phyloP scores from a whole-genome alignment of 1,139 yeast species.

The Candida albicans region DNA sequence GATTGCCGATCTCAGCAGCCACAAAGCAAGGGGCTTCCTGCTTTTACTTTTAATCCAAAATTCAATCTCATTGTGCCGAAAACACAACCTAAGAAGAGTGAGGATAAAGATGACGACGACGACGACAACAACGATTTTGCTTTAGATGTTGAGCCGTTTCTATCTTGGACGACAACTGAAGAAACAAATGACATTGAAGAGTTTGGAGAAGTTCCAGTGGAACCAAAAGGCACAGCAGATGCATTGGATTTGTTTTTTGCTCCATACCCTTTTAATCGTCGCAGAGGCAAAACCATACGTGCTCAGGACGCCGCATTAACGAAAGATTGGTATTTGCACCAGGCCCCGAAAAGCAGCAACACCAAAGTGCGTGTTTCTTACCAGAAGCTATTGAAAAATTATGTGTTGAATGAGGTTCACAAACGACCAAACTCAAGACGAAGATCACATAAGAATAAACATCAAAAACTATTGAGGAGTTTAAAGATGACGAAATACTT shows the following conservation, averaged over 20 bases:
- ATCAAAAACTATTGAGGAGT: conserved; percentile 61
- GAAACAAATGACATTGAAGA: conserved; percentile 34
- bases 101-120: conserved; percentile 11
- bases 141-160: conserved; percentile 47
- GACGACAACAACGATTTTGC: conserved; percentile 29
- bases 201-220: conserved; percentile 19
- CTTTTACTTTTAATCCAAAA: conserved; percentile 54
- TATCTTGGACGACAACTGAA: conserved; percentile 10
- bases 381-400: conserved; percentile 77
- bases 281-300: conserved; percentile 69
- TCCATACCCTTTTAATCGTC: conserved; percentile 79
- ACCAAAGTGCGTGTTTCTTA: conserved; percentile 82
- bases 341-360: conserved; percentile 59
- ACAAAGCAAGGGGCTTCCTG: conserved; percentile 45
- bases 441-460: conserved; percentile 34
- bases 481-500: conserved; percentile 81
- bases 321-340: conserved; percentile 79
- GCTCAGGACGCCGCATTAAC: conserved; percentile 89
- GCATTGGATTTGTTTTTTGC: conserved; percentile 76
- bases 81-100: conserved; percentile 8
- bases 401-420: conserved; percentile 73
- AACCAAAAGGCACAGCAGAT: conserved; percentile 46
- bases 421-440: conserved; percentile 31
- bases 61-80: conserved; percentile 57
- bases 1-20: conserved; percentile 40